These are phyloP conservation scores for Coemansia sp. DNA, from an alignment of 192 early-diverging fungal genomes.

Conservation along the genomic window DNA sequence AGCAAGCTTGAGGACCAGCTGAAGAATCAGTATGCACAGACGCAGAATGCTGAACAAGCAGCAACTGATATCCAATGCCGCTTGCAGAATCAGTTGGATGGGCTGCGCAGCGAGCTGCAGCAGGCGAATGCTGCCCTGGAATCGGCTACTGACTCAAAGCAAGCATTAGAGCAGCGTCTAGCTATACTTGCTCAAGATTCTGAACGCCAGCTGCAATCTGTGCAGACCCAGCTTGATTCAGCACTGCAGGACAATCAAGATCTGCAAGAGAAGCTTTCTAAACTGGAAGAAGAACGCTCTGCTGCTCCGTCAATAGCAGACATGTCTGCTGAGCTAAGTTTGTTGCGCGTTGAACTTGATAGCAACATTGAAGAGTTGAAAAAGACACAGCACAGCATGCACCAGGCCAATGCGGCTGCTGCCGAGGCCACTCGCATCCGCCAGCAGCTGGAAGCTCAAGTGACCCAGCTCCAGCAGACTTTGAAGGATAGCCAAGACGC, in stretches of 20 bases:
- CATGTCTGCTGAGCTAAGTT: background rate
- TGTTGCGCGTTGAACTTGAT: background rate
- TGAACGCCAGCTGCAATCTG: background rate
- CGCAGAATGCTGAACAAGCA: slow-evolving; percentile 2
- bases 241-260: slow-evolving; percentile 1
- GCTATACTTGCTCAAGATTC: background rate
- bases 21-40: background rate
- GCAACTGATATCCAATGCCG: background rate
- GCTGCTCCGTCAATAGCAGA: background rate
- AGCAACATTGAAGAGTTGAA: background rate
- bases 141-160: background rate
- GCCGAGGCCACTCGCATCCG: background rate
- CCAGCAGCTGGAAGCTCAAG: background rate
- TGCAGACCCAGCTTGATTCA: background rate
- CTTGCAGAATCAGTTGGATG: slow-evolving; percentile 12
- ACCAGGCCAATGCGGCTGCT: background rate
- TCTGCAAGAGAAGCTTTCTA: background rate
- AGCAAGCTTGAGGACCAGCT: slow-evolving; percentile 3
- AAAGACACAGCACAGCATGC: background rate
- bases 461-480: slow-evolving; percentile 1
- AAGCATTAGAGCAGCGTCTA: slow-evolving; percentile 3
- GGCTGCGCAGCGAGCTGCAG: slow-evolving; percentile 1
- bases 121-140: background rate
- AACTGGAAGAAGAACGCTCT: background rate
- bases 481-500: background rate